phyloP scores from a whole-genome alignment of 495 filamentous ascomycete genomes.

The Penicillium silybi region DNA sequence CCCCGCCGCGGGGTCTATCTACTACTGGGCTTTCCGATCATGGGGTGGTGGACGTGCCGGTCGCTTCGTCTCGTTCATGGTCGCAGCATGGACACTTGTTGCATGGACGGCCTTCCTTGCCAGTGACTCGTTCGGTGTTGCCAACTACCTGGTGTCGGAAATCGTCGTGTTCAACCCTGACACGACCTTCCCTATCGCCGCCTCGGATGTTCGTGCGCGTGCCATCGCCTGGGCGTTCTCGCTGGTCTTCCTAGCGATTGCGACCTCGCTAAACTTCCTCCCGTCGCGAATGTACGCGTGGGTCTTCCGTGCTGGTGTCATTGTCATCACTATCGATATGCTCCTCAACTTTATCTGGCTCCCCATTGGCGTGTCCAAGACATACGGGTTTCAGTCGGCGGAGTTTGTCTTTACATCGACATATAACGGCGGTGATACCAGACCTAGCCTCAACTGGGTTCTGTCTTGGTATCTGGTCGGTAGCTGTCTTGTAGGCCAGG shows the following conservation, averaged over 20 bases:
- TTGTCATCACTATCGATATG: conserved; percentile 31
- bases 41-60: conserved; percentile 29
- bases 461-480: conserved; percentile 31
- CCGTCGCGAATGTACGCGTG: conserved; percentile 31
- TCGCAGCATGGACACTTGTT: conserved; percentile 35
- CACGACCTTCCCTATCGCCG: conserved; percentile 28
- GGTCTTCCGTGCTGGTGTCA: conserved; percentile 34
- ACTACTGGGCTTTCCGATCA: conserved; percentile 38
- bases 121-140: conserved; percentile 34
- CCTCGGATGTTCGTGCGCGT: conserved; percentile 27
- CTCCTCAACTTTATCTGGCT: conserved; percentile 38
- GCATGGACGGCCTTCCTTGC: conserved; percentile 35
- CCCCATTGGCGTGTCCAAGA: conserved; percentile 29
- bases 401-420: conserved; percentile 32
- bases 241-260: conserved; percentile 27
- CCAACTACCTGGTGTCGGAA: conserved; percentile 34
- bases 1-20: conserved; percentile 34
- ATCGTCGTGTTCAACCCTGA: conserved; percentile 29
- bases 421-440: conserved; percentile 30
- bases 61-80: conserved; percentile 30
- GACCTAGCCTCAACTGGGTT: conserved; percentile 33
- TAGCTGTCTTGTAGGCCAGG: conserved; percentile 32
- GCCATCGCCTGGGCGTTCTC: conserved; percentile 34
- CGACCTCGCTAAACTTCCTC: conserved; percentile 31
- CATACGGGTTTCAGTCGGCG: conserved; percentile 33